Evolutionary conservation across 768 basidiomycete genomes (phyloP).

Genomic region (Hebeloma cylindrosporum): DNA sequence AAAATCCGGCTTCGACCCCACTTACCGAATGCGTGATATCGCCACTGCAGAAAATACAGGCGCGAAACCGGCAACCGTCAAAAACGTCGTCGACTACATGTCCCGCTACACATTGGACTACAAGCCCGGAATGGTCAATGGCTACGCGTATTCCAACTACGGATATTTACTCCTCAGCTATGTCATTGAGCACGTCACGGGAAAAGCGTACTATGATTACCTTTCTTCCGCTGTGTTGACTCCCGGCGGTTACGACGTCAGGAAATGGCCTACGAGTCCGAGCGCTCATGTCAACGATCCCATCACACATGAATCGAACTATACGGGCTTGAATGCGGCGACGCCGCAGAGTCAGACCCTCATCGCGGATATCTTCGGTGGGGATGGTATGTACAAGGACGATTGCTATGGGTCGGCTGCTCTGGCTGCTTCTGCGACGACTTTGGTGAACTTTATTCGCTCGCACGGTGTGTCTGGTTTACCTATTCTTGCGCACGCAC

Average conservation of each 20-base stretch:
- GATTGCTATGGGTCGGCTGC: not conserved
- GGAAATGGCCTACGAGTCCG: slow-evolving; percentile 2
- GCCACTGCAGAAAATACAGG: slow-evolving; percentile 4
- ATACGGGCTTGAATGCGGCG: slow-evolving; percentile 4
- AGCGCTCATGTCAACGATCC: slow-evolving; percentile 6
- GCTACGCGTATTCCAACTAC: slow-evolving; percentile 8
- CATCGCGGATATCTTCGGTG: slow-evolving; percentile 1
- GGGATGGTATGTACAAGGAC: slow-evolving; percentile 8
- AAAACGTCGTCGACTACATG: slow-evolving; percentile 7
- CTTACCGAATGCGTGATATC: slow-evolving; percentile 5
- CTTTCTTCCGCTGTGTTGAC: not conserved
- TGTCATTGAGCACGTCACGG: slow-evolving; percentile 3
- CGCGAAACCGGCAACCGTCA: not conserved
- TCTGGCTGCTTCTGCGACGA: slow-evolving; percentile 5
- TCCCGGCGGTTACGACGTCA: slow-evolving; percentile 5
- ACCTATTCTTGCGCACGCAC: not conserved
- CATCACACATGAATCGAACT: slow-evolving; percentile 2
- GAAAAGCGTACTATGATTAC: slow-evolving; percentile 2
- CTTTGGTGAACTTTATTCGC: slow-evolving; percentile 7
- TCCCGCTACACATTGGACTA: not conserved
- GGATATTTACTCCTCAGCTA: slow-evolving; percentile 7
- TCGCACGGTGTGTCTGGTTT: not conserved
- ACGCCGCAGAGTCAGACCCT: slow-evolving; percentile 3
- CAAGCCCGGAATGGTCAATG: slow-evolving; percentile 1
- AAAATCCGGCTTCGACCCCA: slow-evolving; percentile 2